Evolutionary conservation across 2,329 filamentous ascomycete species (phyloP).

Genomic region (Aspergillus sp.): DNA sequence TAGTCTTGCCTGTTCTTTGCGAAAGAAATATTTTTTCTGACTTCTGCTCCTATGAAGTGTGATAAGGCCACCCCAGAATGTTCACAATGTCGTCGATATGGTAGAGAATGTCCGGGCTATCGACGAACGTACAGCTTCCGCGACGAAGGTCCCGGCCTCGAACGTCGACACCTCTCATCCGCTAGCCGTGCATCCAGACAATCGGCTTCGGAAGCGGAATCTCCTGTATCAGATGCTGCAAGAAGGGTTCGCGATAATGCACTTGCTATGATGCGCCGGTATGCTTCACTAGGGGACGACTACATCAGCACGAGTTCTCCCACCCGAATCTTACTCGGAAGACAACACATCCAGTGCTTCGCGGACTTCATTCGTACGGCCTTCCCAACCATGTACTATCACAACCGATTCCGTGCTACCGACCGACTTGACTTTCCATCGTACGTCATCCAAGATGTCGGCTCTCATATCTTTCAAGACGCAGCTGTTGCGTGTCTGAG

Average conservation of each 20-base stretch:
- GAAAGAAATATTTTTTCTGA: neutral
- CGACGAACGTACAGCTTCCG: slow-evolving; percentile 36
- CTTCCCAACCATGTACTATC: slow-evolving; percentile 29
- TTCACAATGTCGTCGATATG: slow-evolving; percentile 38
- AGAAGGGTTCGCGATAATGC: slow-evolving; percentile 23
- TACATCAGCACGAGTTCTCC: slow-evolving; percentile 1
- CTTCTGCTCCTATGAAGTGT: slow-evolving; percentile 31
- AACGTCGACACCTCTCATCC: slow-evolving; percentile 26
- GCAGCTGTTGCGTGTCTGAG: slow-evolving; percentile 27
- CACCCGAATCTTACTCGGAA: slow-evolving; percentile 3
- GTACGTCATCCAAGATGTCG: slow-evolving; percentile 25
- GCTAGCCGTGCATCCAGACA: neutral
- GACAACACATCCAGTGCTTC: slow-evolving; percentile 16
- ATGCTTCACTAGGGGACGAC: slow-evolving; percentile 5
- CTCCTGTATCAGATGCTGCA: slow-evolving; percentile 11
- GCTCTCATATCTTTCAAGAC: slow-evolving; percentile 24
- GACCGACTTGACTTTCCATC: slow-evolving; percentile 23
- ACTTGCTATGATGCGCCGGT: slow-evolving; percentile 25
- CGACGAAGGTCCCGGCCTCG: slow-evolving; percentile 37
- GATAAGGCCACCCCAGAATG: slow-evolving; percentile 46
- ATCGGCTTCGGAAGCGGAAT: neutral
- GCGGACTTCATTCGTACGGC: slow-evolving; percentile 26
- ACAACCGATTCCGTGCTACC: slow-evolving; percentile 27
- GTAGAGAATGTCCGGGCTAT: slow-evolving; percentile 38
- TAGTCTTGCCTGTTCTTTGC: slow-evolving; percentile 1